A percentile compares a stretch with the other conserved stretches of the same genome.
Conservation (phyloP, 495 filamentous ascomycete species). For the Neurospora sp. region DNA sequence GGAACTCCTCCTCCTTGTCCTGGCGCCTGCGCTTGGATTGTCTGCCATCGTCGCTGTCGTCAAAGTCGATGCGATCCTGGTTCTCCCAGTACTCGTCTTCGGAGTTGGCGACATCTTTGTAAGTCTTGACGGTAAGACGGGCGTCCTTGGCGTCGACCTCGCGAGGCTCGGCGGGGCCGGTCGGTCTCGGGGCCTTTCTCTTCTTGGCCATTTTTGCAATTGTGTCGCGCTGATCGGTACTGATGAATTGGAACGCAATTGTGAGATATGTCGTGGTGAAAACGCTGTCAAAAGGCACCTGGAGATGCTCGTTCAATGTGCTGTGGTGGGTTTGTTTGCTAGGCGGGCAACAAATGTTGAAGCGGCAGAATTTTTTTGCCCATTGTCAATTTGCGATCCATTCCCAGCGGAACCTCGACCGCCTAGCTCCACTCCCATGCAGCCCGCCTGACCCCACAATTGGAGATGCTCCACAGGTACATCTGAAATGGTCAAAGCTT, state of each 20-base stretch:
- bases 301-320: background rate
- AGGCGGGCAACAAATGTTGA: background rate
- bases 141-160: constrained; percentile 43
- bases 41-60: constrained; percentile 69
- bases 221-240: too few relatives aligned
- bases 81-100: constrained; percentile 85
- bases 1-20: constrained; percentile 47
- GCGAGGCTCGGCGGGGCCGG: constrained; percentile 30
- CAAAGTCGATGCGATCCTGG: constrained; percentile 75
- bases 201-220: constrained; percentile 61
- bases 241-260: too few relatives aligned
- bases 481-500: background rate
- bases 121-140: constrained; percentile 54
- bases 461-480: background rate
- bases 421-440: background rate
- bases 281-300: background rate
- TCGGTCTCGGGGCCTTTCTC: constrained; percentile 54
- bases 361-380: background rate
- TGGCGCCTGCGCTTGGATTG: constrained; percentile 64
- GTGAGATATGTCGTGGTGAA: background rate
- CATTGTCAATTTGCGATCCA: background rate
- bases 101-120: constrained; percentile 78
- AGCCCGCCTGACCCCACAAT: background rate
- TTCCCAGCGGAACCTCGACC: background rate
- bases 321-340: background rate